Evolutionary conservation across 805 yeast species (phyloP), one percentile per base, ranked within the genome.

Genomic region (Suhomyces emberorum): DNA sequence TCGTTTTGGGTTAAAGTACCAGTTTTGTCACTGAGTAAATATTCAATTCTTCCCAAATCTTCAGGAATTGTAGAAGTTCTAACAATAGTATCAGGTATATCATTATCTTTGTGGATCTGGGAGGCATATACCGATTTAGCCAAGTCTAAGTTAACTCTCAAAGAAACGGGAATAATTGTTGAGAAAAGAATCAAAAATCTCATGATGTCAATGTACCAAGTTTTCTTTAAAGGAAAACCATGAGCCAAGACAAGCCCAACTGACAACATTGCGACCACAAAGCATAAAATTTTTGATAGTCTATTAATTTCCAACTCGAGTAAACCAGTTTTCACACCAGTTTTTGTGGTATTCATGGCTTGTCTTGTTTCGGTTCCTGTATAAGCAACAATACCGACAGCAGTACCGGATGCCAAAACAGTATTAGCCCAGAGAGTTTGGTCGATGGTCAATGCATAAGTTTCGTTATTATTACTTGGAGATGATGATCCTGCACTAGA

Each of bases 371-470:
- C 97, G 23, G 65, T 61, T 15, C 99, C 99, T 0, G 98, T 91
- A 58, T 88, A 93, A 2, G 88, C 70, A 11, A 93, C 78, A 49
- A 91, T 80, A 2, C 95, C 98, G 32, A 89, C 69, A 6, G 95
- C 93, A 3, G 87, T 76, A 10, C 97, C 98, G 0, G 96, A 85
- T 0, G 98, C 98, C 11, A 95, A 69, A 1, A 95, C 97, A 0
- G 99, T 93, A 57, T 93, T 93, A 10, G 98, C 97, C 99, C 99
- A 93, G 56, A 95, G 61, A 0, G 98, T 88, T 53, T 91, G 89
- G 59, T 93, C 99, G 7, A 93, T 79, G 3, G 83, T 72, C 10
- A 93, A 65, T 3, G 93, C 85, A 15, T 74, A 65, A 1, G 80
- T 70, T 18, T 76, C 72, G 28, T 74, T 75, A 21, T 39, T 27